phyloP scores from a whole-genome alignment of 2,329 filamentous ascomycete species.

The Neurospora sp. region DNA sequence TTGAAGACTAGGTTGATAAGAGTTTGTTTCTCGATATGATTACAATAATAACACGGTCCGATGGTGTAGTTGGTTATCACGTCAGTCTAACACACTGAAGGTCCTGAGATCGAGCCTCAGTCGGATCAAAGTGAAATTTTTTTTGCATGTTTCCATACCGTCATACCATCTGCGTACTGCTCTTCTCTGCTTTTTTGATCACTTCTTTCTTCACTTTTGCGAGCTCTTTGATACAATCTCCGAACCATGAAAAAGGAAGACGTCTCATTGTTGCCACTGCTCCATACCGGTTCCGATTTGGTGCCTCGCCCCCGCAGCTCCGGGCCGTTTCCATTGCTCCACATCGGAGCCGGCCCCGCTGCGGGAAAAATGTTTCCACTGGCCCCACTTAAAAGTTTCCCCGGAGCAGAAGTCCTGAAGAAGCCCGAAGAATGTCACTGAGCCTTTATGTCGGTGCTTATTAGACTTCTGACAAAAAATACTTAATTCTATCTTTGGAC shows the following conservation, averaged over 20 bases:
- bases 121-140: constrained; percentile 10
- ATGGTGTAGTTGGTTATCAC: constrained; percentile 37
- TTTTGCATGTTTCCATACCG: neutral
- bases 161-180: neutral
- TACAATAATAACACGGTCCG: constrained; percentile 6
- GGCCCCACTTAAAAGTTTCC: neutral
- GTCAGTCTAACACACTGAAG: constrained; percentile 18
- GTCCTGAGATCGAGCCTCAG: constrained; percentile 26
- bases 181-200: neutral
- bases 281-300: neutral
- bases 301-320: neutral
- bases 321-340: neutral
- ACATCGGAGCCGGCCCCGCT: neutral
- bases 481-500: neutral
- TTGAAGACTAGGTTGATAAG: neutral
- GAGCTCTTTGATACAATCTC: neutral
- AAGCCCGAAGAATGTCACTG: neutral
- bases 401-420: neutral
- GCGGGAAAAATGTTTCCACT: neutral
- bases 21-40: neutral
- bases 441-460: neutral
- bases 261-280: neutral
- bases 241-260: neutral
- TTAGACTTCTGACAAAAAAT: neutral
- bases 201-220: neutral